Percentiles rank a stretch among this genome's conserved stretches.
Conservation (phyloP, 208 protist genomes). For the Crithidia acanthocephali region DNA sequence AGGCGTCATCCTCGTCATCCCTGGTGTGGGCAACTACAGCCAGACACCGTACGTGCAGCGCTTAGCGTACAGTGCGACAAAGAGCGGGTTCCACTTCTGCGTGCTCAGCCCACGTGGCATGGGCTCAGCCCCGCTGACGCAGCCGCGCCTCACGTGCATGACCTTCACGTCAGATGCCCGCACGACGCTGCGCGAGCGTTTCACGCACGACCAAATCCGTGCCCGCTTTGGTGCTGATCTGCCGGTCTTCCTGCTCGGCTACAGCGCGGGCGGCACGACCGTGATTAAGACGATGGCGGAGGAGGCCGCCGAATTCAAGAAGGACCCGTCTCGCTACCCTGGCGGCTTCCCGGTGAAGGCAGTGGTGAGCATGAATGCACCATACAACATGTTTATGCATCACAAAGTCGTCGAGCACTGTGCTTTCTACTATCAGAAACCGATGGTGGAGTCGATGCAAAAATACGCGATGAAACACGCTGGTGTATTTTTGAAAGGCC, state of each 20-base stretch:
- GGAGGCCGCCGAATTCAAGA: slow-evolving; percentile 31
- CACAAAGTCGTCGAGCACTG: slow-evolving; percentile 30
- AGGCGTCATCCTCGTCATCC: slow-evolving; percentile 55
- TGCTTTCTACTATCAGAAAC: slow-evolving; percentile 38
- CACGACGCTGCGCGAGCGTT: slow-evolving; percentile 32
- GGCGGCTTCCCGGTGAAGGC: slow-evolving; percentile 35
- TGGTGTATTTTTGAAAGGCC: slow-evolving; percentile 24
- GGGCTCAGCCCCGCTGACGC: slow-evolving; percentile 49
- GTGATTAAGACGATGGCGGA: slow-evolving; percentile 48
- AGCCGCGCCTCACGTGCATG: slow-evolving; percentile 43
- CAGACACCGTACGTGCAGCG: slow-evolving; percentile 55
- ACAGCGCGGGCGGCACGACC: slow-evolving; percentile 44
- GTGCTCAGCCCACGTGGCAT: slow-evolving; percentile 68
- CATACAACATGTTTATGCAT: slow-evolving; percentile 56
- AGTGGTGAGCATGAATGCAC: slow-evolving; percentile 38
- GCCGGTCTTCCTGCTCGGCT: slow-evolving; percentile 53
- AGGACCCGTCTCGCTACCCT: slow-evolving; percentile 22
- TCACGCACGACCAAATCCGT: slow-evolving; percentile 23
- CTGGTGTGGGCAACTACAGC: slow-evolving; percentile 50
- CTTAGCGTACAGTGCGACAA: slow-evolving; percentile 22
- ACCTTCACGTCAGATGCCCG: slow-evolving; percentile 53
- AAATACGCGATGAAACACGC: slow-evolving; percentile 50
- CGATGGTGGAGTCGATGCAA: slow-evolving; percentile 34
- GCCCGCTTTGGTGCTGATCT: slow-evolving; percentile 29
- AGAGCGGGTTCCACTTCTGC: slow-evolving; percentile 41